Conservation (phyloP, 257 asterid genomes). For the Fraxinus quadrangulata region DNA sequence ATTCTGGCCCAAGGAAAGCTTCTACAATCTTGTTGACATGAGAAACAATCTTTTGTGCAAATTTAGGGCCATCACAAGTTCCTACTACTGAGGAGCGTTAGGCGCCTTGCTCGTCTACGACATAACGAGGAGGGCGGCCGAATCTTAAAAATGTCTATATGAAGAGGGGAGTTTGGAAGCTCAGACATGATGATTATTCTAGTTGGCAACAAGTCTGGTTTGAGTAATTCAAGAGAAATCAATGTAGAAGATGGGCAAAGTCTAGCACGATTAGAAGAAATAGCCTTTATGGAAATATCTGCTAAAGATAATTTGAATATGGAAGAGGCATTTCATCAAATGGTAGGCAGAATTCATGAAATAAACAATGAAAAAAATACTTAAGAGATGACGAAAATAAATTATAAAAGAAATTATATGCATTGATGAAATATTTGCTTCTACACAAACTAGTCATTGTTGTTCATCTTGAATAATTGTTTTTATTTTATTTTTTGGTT, state of each 20-base stretch:
- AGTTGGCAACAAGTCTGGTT: conserved; percentile 77
- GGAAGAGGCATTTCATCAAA: conserved; percentile 73
- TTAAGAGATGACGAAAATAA: conserved; percentile 45
- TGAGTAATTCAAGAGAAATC: conserved; percentile 54
- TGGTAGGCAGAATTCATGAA: conserved; percentile 68
- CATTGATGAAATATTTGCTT: conserved; percentile 67
- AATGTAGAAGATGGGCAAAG: conserved; percentile 67
- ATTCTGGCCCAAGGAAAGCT: too few relatives aligned
- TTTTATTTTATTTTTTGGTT: neutral
- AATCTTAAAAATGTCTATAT: conserved; percentile 65
- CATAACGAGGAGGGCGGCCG: conserved; percentile 61
- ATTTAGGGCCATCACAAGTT: conserved; percentile 85
- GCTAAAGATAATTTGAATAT: conserved; percentile 80
- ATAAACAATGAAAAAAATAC: conserved; percentile 48
- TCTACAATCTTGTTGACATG: too few relatives aligned
- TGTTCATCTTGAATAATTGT: conserved; percentile 43
- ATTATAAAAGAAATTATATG: conserved; percentile 49
- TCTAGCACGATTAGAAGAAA: conserved; percentile 63
- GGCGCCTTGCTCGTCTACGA: conserved; percentile 83
- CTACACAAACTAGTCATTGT: conserved; percentile 59
- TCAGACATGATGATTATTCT: conserved; percentile 77
- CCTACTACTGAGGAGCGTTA: conserved; percentile 80
- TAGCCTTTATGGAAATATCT: conserved; percentile 76
- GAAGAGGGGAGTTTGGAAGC: conserved; percentile 65
- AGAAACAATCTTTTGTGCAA: conserved; percentile 28